Percentiles rank a stretch among this genome's conserved stretches.
phyloP scores from a whole-genome alignment of 352 stramenopile species.

The Phytophthora uliginosa region DNA sequence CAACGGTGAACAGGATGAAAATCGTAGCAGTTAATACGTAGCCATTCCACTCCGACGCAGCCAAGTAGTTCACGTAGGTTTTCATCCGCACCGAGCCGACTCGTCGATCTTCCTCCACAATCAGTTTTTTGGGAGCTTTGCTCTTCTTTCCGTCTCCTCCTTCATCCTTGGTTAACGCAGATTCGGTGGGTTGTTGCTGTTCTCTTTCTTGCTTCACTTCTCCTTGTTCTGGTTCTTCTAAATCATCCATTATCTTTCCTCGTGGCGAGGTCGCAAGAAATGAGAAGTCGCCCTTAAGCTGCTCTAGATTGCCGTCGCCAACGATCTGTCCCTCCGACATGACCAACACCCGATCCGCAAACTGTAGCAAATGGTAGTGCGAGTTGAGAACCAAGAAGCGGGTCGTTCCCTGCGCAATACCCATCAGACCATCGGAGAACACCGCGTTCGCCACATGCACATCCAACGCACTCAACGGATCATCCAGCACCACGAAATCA shows the following conservation, averaged over 20 bases:
- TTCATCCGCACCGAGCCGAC: constrained; percentile 48
- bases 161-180: not conserved
- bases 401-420: constrained; percentile 67
- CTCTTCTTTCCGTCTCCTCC: constrained; percentile 1
- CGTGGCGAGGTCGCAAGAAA: constrained; percentile 33
- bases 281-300: constrained; percentile 60
- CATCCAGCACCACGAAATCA: constrained; percentile 76
- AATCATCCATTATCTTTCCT: not conserved
- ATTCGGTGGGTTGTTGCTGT: not conserved
- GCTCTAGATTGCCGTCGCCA: constrained; percentile 80
- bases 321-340: constrained; percentile 83
- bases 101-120: constrained; percentile 50
- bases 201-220: constrained; percentile 5
- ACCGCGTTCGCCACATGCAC: constrained; percentile 95
- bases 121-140: constrained; percentile 39
- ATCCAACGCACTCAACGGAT: constrained; percentile 75
- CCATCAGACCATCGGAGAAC: constrained; percentile 90
- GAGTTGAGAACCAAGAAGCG: constrained; percentile 95
- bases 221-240: not conserved
- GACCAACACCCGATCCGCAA: constrained; percentile 69
- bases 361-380: constrained; percentile 91
- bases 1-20: constrained; percentile 45
- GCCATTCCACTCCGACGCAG: constrained; percentile 58
- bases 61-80: constrained; percentile 65
- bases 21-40: constrained; percentile 37